phyloP scores from a whole-genome alignment of 768 basidiomycete species.

The Pleurotus sapidus region DNA sequence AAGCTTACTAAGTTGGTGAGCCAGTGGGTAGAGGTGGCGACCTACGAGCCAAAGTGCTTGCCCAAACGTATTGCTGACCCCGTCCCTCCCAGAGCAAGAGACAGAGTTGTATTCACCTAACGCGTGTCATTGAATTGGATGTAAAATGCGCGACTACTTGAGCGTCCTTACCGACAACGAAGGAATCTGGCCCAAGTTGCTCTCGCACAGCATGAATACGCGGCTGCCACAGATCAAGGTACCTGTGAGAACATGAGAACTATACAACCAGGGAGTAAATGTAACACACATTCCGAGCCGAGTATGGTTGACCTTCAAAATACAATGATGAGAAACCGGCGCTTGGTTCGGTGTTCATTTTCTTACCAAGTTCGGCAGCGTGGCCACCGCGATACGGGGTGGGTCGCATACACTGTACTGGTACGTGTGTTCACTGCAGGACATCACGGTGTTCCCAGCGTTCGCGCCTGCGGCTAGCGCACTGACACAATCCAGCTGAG shows the following conservation, averaged over 20 bases:
- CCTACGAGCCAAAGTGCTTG: constrained; percentile 50
- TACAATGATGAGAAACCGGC: background rate
- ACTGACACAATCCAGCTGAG: constrained; percentile 46
- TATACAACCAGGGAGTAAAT: background rate
- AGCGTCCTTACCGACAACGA: constrained; percentile 38
- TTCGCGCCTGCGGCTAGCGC: constrained; percentile 45
- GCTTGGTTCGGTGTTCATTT: too few species aligned
- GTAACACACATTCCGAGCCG: constrained; percentile 41
- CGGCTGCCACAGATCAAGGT: constrained; percentile 55
- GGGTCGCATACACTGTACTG: constrained; percentile 51
- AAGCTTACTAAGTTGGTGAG: background rate
- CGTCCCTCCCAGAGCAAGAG: constrained; percentile 47
- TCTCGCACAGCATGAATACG: constrained; percentile 44
- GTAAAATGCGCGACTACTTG: background rate
- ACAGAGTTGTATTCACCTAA: constrained; percentile 53
- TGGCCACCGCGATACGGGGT: constrained; percentile 40
- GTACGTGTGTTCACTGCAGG: constrained; percentile 53
- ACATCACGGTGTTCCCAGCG: constrained; percentile 34
- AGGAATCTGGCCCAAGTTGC: constrained; percentile 44
- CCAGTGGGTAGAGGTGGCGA: background rate
- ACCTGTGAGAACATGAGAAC: constrained; percentile 25
- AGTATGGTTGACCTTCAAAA: constrained; percentile 47
- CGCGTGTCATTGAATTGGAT: background rate
- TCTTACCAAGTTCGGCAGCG: constrained; percentile 43
- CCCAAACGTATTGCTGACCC: constrained; percentile 53